These are phyloP conservation scores for Lanzia echinophila DNA, from an alignment of 2,329 filamentous ascomycete genomes.

Conservation along the genomic window DNA sequence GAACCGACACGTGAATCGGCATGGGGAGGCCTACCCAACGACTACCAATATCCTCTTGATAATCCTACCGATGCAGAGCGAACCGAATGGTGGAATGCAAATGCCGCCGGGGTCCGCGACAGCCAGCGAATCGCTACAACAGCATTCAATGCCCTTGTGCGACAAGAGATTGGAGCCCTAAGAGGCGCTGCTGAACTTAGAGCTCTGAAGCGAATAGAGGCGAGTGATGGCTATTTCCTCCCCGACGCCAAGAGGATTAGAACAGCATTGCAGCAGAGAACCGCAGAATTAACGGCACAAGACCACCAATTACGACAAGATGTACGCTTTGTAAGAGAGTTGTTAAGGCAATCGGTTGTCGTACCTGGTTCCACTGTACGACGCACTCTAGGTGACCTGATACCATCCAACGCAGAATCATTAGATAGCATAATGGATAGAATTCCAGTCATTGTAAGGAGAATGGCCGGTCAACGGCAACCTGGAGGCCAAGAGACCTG, in stretches of 20 bases:
- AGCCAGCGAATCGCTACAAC: neutral
- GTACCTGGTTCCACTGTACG: too few species aligned
- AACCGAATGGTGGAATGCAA: neutral
- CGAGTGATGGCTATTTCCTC: neutral
- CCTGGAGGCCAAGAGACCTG: too few species aligned
- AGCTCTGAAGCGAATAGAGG: neutral
- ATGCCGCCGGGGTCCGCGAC: neutral
- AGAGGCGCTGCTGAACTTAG: too few species aligned
- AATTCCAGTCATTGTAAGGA: too few species aligned
- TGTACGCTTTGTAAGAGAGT: too few species aligned
- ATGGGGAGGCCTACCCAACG: neutral
- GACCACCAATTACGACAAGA: too few species aligned
- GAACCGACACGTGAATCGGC: slow-evolving; percentile 3
- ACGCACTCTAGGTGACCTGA: too few species aligned
- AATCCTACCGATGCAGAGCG: neutral
- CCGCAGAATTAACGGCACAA: neutral
- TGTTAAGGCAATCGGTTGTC: too few species aligned
- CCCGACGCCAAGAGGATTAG: slow-evolving; percentile 1
- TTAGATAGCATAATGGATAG: too few species aligned
- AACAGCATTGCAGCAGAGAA: neutral
- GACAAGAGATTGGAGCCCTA: neutral
- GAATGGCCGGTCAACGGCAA: too few species aligned
- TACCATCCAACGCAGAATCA: too few species aligned
- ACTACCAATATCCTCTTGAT: neutral
- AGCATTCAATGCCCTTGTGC: neutral